phyloP scores from a whole-genome alignment of 805 yeast genomes.

The Wickerhamiella parazyma region DNA sequence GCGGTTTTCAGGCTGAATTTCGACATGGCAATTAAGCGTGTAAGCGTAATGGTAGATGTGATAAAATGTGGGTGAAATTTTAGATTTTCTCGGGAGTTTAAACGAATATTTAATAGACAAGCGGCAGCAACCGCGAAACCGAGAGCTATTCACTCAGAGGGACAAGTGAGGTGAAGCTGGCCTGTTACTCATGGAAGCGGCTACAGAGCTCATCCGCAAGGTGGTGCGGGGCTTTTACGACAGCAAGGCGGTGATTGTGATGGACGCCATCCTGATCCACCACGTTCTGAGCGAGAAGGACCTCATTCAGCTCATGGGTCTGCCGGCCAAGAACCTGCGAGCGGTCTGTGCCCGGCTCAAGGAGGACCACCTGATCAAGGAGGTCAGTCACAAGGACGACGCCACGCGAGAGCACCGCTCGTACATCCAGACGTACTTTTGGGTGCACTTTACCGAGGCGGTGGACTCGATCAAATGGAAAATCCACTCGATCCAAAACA shows the following conservation, averaged over 20 bases:
- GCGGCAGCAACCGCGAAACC: too few species aligned
- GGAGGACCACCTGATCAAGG: conserved; percentile 60
- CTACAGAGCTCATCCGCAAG: conserved; percentile 49
- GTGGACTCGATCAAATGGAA: conserved; percentile 96
- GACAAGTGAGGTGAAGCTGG: too few species aligned
- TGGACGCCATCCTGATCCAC: conserved; percentile 80
- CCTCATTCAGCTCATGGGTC: conserved; percentile 61
- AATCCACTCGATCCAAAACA: conserved; percentile 70
- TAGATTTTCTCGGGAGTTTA: too few species aligned
- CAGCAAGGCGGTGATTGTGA: conserved; percentile 62
- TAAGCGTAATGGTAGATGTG: not conserved
- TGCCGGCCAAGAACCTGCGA: conserved; percentile 76
- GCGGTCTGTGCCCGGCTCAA: conserved; percentile 65
- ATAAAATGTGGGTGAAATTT: not conserved
- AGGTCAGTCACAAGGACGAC: conserved; percentile 35
- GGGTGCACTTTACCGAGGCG: conserved; percentile 80
- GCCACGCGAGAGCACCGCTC: conserved; percentile 45
- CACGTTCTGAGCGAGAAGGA: conserved; percentile 90
- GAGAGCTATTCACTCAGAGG: too few species aligned
- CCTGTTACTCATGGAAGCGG: conserved; percentile 25
- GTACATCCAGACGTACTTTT: conserved; percentile 67
- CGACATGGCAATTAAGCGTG: conserved; percentile 2
- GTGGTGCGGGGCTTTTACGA: conserved; percentile 83
- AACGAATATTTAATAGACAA: too few species aligned
- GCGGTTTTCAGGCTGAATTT: conserved; percentile 67